Conservation (phyloP, 192 early-diverging fungal genomes). For the Phlyctochytrium arcticum region DNA sequence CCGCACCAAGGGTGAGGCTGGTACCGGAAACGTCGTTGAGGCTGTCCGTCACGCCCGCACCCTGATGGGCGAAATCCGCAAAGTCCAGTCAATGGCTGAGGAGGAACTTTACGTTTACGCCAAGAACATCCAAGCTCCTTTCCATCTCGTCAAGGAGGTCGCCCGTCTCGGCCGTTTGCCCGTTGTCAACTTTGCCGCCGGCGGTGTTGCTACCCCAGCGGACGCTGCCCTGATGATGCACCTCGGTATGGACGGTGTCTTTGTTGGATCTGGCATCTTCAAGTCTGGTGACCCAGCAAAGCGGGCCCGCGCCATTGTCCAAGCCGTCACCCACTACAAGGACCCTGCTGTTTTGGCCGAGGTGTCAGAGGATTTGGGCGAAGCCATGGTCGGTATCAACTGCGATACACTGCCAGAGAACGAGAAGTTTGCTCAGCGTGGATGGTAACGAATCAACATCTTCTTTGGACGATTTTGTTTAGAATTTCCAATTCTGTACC, state of each 20-base stretch:
- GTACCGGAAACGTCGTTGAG: conserved; percentile 97
- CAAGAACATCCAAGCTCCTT: conserved; percentile 92
- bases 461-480: too few relatives aligned
- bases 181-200: conserved; percentile 98
- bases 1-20: conserved; percentile 97
- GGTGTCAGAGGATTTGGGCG: conserved; percentile 88
- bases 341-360: conserved; percentile 84
- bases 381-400: conserved; percentile 98
- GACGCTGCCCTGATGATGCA: conserved; percentile 99
- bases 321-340: conserved; percentile 94
- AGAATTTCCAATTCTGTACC: too few relatives aligned
- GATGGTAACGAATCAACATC: conserved; percentile 49
- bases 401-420: conserved; percentile 57
- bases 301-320: conserved; percentile 89
- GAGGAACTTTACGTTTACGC: conserved; percentile 93
- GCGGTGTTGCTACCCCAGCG: conserved; percentile 93
- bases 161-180: conserved; percentile 85
- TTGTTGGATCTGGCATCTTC: conserved; percentile 98
- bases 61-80: conserved; percentile 80
- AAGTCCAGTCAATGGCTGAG: conserved; percentile 76
- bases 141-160: conserved; percentile 85
- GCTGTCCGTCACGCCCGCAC: conserved; percentile 95
- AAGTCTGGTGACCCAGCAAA: conserved; percentile 86
- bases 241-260: conserved; percentile 95
- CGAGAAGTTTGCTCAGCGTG: conserved; percentile 58